These are phyloP conservation scores for Lepiota venenata DNA, from an alignment of 768 basidiomycete species.

Conservation along the genomic window DNA sequence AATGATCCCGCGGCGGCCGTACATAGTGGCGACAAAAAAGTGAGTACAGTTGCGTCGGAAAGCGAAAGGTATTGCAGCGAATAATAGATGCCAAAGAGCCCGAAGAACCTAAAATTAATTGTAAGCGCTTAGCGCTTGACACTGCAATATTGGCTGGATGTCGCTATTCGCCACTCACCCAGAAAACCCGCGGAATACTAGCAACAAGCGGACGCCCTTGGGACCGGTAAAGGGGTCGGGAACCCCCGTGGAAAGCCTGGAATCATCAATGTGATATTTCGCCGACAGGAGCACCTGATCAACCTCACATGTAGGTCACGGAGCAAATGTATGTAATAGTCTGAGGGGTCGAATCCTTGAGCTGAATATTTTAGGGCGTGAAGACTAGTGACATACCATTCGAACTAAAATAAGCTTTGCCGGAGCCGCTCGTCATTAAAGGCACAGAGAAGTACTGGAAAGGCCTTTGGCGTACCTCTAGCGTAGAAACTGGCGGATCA, in stretches of 20 bases:
- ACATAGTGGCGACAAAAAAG: slow-evolving; percentile 68
- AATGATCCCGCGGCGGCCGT: slow-evolving; percentile 61
- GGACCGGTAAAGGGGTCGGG: slow-evolving; percentile 66
- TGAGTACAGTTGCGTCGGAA: slow-evolving; percentile 74
- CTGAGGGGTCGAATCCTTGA: neutral
- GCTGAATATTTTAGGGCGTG: neutral
- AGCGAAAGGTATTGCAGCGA: slow-evolving; percentile 73
- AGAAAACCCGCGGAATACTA: slow-evolving; percentile 57
- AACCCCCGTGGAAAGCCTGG: slow-evolving; percentile 36
- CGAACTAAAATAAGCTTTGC: slow-evolving; percentile 15
- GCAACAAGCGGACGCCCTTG: slow-evolving; percentile 56
- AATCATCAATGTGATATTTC: slow-evolving; percentile 20
- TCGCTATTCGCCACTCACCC: slow-evolving; percentile 39
- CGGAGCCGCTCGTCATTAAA: neutral
- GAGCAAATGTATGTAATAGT: slow-evolving; percentile 15
- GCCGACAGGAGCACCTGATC: no score
- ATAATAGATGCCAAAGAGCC: slow-evolving; percentile 66
- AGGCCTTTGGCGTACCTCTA: slow-evolving; percentile 15
- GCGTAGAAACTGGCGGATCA: slow-evolving; percentile 20
- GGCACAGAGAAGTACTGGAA: neutral
- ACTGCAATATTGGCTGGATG: neutral
- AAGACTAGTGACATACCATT: slow-evolving; percentile 9
- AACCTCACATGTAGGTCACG: slow-evolving; percentile 15
- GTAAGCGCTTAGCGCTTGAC: neutral
- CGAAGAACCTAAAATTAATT: slow-evolving; percentile 54